Base-by-base conservation (phyloP, 148 eudicot genomes). In the Cornus florida region DNA sequence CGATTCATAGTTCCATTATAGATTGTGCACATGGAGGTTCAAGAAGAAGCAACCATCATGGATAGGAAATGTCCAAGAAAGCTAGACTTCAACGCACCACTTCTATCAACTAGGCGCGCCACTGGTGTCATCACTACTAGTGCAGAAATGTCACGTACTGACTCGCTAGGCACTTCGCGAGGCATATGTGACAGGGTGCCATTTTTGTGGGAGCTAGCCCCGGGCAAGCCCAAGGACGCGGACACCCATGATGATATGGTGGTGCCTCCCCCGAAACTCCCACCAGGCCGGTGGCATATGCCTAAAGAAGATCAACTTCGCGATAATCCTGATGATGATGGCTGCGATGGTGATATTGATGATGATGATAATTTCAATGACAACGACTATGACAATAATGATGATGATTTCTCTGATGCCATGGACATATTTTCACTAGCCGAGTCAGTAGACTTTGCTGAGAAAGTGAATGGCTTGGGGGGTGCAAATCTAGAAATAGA, bases 141-240 rank as follows among this genome's bases (percentile, higher is more conserved):
- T 65, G 53, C 74, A 4, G 71, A 39, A 10, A n/a, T 73, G n/a
- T 46, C 78, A 5, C 69, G 77, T 11, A 5, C 80, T 6, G 60
- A 23, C 62, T 82, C 90, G 13, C 78, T 77, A 12, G 70, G 43
- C 22, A 75, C 69, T 59, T 84, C 85, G 33, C 31, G 77, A 48
- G 86, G 87, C 11, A 68, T 69, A 7, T 56, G 53, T 11, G 66
- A 82, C 69, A 60, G 85, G 82, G 91, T 91, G 19, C 97, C 97
- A n/a, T 91, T 93, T 79, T 87, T 90, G n/a, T 93, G 95, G 97
- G 97, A 93, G 76, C 83, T 85, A 65, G 85, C 80, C 20, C 93
- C 95, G 11, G 95, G 97, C 19, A 86, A 87, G 84, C 92, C 95
- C 8, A 91, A 91, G 77, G 83, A 88, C 72, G 14, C 20, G 12